A percentile compares a stretch with the other conserved stretches of the same genome.
These are phyloP conservation scores for Trematosphaeria pertusa DNA, from an alignment of 2,329 filamentous ascomycete genomes.

Conservation along the genomic window DNA sequence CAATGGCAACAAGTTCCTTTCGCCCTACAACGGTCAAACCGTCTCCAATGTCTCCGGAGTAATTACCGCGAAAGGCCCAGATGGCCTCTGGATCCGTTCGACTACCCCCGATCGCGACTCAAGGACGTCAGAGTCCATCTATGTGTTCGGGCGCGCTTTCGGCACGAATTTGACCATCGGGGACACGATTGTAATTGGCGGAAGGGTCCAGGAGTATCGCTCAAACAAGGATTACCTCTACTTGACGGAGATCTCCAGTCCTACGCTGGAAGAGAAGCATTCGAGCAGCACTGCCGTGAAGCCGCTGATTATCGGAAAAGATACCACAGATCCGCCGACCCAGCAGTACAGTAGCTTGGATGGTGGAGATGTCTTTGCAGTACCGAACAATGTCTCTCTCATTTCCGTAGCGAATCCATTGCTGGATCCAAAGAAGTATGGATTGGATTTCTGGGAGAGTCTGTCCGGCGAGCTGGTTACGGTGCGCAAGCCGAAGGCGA, in stretches of 20 bases:
- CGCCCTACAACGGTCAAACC: conserved; percentile 63
- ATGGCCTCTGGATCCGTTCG: conserved; percentile 71
- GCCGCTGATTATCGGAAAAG: conserved; percentile 67
- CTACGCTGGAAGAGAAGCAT: conserved; percentile 61
- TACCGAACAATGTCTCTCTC: conserved; percentile 67
- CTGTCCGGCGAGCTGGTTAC: conserved; percentile 72
- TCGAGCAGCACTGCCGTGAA: conserved; percentile 62
- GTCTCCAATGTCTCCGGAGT: conserved; percentile 68
- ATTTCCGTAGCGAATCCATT: conserved; percentile 67
- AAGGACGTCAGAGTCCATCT: conserved; percentile 69
- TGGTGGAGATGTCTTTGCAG: conserved; percentile 67
- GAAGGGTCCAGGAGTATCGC: conserved; percentile 66
- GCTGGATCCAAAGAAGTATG: conserved; percentile 67
- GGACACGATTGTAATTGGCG: conserved; percentile 67
- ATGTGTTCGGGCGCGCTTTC: conserved; percentile 65
- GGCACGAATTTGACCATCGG: conserved; percentile 64
- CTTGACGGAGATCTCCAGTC: conserved; percentile 68
- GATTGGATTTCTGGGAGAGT: conserved; percentile 78
- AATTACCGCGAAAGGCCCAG: conserved; percentile 67
- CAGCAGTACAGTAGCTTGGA: conserved; percentile 68
- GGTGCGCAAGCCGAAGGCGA: conserved; percentile 62
- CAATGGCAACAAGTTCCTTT: conserved; percentile 71
- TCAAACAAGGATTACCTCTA: conserved; percentile 65
- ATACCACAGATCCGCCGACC: conserved; percentile 65
- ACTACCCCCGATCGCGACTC: conserved; percentile 62